Conservation (phyloP, 208 protist genomes). For the Leishmania arabica region DNA sequence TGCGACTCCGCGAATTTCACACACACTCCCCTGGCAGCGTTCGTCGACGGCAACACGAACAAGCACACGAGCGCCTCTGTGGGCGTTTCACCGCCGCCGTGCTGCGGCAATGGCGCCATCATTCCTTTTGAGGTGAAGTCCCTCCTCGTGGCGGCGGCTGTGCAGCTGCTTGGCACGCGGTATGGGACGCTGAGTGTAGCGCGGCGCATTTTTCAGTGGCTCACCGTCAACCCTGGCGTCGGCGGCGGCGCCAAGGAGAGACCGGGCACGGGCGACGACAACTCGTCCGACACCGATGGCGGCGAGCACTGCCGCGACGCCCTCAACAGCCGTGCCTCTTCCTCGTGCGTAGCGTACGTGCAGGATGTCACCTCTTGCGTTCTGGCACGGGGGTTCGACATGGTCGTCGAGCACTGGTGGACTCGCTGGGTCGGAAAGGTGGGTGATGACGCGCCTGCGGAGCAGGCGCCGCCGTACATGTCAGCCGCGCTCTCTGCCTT, state of each 20-base stretch:
- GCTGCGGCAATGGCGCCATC: neutral
- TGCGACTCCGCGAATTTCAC: neutral
- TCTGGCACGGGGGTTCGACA: slow-evolving; percentile 23
- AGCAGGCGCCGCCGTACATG: neutral
- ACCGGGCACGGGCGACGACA: neutral
- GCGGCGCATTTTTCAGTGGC: slow-evolving; percentile 27
- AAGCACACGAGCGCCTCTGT: neutral
- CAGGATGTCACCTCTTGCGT: slow-evolving; percentile 22
- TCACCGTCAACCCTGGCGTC: slow-evolving; percentile 20
- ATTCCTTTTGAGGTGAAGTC: slow-evolving; percentile 38
- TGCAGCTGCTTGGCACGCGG: slow-evolving; percentile 52
- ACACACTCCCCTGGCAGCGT: neutral
- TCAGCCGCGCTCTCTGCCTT: slow-evolving; percentile 15
- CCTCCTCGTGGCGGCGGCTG: slow-evolving; percentile 48
- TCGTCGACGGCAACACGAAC: neutral
- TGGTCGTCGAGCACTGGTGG: slow-evolving; percentile 29
- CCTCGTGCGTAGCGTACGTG: slow-evolving; percentile 18
- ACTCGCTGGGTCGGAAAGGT: neutral
- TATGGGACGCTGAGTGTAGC: slow-evolving; percentile 36
- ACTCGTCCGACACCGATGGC: neutral
- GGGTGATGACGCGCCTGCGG: neutral
- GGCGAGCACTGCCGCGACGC: neutral
- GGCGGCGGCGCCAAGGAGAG: neutral
- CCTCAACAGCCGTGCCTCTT: neutral
- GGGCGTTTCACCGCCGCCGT: neutral